These are phyloP conservation scores for Plasmodium blacklocki DNA, from an alignment of 169 alveolate species.

Conservation along the genomic window DNA sequence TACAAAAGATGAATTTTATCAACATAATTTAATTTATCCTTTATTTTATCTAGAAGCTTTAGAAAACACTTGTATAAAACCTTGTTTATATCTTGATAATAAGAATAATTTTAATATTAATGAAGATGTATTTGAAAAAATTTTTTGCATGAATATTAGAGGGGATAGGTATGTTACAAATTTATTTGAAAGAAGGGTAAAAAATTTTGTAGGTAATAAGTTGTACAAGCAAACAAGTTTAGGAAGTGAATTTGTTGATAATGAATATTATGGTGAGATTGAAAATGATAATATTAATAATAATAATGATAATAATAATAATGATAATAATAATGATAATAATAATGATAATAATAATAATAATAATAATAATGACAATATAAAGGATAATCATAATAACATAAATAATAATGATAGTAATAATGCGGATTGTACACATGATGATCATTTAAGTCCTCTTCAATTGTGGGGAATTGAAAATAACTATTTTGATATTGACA, in stretches of 20 bases:
- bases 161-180: conserved; percentile 33
- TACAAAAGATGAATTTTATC: conserved; percentile 50
- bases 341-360: background rate
- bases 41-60: conserved; percentile 31
- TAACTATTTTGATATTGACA: conserved; percentile 26
- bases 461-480: conserved; percentile 28
- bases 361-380: background rate
- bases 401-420: background rate
- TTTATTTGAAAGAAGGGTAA: conserved; percentile 32
- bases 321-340: background rate
- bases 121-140: conserved; percentile 73
- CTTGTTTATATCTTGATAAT: conserved; percentile 57
- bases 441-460: background rate
- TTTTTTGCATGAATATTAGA: conserved; percentile 53
- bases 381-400: background rate
- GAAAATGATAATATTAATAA: background rate
- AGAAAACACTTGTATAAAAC: conserved; percentile 29
- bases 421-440: background rate
- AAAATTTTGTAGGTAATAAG: conserved; percentile 44
- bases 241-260: conserved; percentile 25
- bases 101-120: conserved; percentile 43
- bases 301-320: background rate
- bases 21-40: conserved; percentile 55
- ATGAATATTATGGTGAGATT: background rate
- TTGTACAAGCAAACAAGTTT: conserved; percentile 34